These are phyloP conservation scores for Xylaria scruposa DNA, from an alignment of 495 filamentous ascomycete species.

Conservation along the genomic window DNA sequence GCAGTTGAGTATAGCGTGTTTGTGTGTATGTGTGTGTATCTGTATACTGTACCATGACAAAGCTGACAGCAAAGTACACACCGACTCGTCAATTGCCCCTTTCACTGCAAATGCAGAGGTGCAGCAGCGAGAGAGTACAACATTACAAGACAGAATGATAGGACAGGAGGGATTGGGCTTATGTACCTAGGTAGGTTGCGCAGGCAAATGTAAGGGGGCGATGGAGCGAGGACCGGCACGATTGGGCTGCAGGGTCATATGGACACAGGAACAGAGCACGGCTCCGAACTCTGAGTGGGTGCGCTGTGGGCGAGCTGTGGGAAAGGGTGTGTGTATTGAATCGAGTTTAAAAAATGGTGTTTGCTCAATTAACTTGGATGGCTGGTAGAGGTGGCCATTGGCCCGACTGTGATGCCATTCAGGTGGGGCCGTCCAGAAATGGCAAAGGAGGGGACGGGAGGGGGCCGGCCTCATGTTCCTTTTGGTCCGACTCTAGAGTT, in stretches of 20 bases:
- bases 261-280: constrained; percentile 12
- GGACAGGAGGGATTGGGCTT: constrained; percentile 20
- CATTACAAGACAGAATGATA: constrained; percentile 18
- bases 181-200: background rate
- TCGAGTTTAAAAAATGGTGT: constrained; percentile 19
- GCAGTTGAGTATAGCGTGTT: constrained; percentile 4
- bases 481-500: constrained; percentile 22
- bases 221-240: constrained; percentile 13
- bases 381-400: constrained; percentile 53
- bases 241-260: constrained; percentile 28
- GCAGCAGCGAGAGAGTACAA: constrained; percentile 5
- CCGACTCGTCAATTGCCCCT: constrained; percentile 25
- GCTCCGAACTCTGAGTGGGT: constrained; percentile 16
- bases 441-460: constrained; percentile 26
- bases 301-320: constrained; percentile 8
- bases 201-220: background rate
- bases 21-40: background rate
- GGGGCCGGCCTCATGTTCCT: constrained; percentile 20
- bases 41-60: constrained; percentile 6
- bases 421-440: constrained; percentile 22
- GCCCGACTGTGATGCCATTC: constrained; percentile 39
- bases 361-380: constrained; percentile 45
- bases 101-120: constrained; percentile 26
- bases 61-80: constrained; percentile 10
- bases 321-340: constrained; percentile 14